Base-by-base conservation (phyloP, 1,284 basidiomycete genomes). In the Schizopora paradoxa region DNA sequence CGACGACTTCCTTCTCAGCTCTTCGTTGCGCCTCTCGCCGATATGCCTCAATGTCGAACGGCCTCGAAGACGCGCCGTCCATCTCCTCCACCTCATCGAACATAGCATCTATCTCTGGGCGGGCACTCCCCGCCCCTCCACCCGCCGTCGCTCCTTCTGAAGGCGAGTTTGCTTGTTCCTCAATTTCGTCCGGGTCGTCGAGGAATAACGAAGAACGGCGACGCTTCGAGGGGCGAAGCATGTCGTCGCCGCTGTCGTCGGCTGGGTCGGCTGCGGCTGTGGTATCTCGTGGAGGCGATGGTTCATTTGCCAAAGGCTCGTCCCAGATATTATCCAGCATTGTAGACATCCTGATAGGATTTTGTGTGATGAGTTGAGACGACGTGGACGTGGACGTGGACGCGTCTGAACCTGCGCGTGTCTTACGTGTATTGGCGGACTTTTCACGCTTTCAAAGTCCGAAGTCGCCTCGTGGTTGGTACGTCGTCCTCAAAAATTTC, bases 31-130 rank as follows among this genome's bases (percentile, higher is more conserved):
- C 80, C 53, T 80, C 69, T 18, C 71, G 67, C 35, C 70, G 65
- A 37, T 81, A 63, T 7, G 69, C 68, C 18, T 69, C 74, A 14
- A 77, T 54, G 55, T 76, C 74, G 18, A 82, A 59, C 4, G 72
- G 33, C 58, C 32, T 66, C 62, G 8, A 66, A 62, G 10, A 73
- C 71, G 50, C 51, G 40, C 51, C 56, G 7, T 59, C 62, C 3
- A 66, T 64, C 41, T 68, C 67, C 40, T 76, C 79, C 32, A 82
- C 58, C 33, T 73, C 75, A 19, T 70, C 74, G 56, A 88, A 86
- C 33, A 86, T 62, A 8, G 76, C 76, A 43, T 83, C 80, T 14
- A 86, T 67, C 39, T 82, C 74, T 8, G 67, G 58, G 32, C 54
- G 54, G 3, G 55, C 19, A 23, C 25, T 27, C 28, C 27, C 43